Percentiles rank a stretch among this genome's conserved stretches.
Conservation (phyloP, 805 yeast species). For the Sungouiella thailandica region DNA sequence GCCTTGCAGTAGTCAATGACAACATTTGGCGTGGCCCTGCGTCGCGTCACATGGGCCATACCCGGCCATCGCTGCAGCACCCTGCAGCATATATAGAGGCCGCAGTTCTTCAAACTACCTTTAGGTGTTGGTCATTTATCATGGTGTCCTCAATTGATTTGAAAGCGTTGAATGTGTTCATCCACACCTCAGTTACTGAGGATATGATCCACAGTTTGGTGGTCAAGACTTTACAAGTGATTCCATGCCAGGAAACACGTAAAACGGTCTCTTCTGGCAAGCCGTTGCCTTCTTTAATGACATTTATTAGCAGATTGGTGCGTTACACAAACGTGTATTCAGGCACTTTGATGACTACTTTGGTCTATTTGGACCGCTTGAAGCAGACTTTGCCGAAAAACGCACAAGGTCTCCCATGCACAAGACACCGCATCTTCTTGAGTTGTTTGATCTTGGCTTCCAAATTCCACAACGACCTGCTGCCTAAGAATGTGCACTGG, state of each 20-base stretch:
- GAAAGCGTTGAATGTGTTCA: constrained; percentile 54
- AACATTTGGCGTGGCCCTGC: neutral
- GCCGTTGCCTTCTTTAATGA: constrained; percentile 64
- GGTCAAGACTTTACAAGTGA: constrained; percentile 58
- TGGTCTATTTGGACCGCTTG: constrained; percentile 61
- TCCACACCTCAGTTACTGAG: constrained; percentile 65
- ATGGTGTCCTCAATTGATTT: constrained; percentile 26
- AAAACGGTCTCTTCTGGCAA: constrained; percentile 25
- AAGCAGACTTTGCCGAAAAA: constrained; percentile 59
- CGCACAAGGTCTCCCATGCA: constrained; percentile 74
- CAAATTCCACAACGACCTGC: constrained; percentile 71
- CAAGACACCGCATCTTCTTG: constrained; percentile 71
- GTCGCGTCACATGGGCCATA: neutral
- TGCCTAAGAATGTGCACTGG: constrained; percentile 79
- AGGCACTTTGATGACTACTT: constrained; percentile 69
- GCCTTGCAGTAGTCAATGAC: neutral
- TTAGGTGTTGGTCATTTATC: neutral
- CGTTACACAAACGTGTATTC: constrained; percentile 76
- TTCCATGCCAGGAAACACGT: constrained; percentile 50
- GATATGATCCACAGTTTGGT: constrained; percentile 71
- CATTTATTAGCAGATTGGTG: constrained; percentile 67
- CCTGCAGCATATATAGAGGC: neutral
- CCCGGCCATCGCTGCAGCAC: too few species aligned
- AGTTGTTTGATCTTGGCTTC: constrained; percentile 71
- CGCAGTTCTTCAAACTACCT: neutral